Conservation (phyloP, 2,329 filamentous ascomycete genomes). For the Scopulariopsis brevicaulis region DNA sequence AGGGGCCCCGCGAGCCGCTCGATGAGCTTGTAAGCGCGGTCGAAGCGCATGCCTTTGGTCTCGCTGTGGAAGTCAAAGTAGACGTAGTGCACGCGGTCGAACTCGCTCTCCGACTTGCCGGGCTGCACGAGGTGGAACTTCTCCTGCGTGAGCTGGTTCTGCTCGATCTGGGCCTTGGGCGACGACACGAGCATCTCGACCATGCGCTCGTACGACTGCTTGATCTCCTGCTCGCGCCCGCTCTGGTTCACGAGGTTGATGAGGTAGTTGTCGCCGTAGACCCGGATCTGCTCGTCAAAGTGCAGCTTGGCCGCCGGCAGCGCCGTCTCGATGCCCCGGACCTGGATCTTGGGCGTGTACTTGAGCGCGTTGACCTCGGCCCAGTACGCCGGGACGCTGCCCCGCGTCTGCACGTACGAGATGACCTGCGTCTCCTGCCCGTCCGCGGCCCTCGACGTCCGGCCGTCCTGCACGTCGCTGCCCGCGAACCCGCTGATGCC, state of each 20-base stretch:
- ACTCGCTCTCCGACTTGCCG: slow-evolving; percentile 56
- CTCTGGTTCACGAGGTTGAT: slow-evolving; percentile 97
- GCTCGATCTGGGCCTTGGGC: slow-evolving; percentile 53
- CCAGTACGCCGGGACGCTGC: slow-evolving; percentile 94
- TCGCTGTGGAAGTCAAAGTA: slow-evolving; percentile 99
- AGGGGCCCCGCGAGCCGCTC: slow-evolving; percentile 71
- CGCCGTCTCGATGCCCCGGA: slow-evolving; percentile 74
- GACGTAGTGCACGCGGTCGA: slow-evolving; percentile 84
- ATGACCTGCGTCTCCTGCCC: slow-evolving; percentile 77
- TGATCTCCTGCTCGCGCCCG: slow-evolving; percentile 79
- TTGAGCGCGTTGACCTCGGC: slow-evolving; percentile 87
- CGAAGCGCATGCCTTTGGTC: slow-evolving; percentile 89
- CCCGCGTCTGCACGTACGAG: slow-evolving; percentile 91
- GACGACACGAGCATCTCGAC: slow-evolving; percentile 63
- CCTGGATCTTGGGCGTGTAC: slow-evolving; percentile 83
- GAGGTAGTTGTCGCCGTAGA: slow-evolving; percentile 95
- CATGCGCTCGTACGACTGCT: slow-evolving; percentile 88
- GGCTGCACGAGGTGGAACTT: slow-evolving; percentile 53
- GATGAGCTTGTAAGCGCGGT: slow-evolving; percentile 78
- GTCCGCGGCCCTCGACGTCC: slow-evolving; percentile 35
- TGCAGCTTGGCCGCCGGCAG: slow-evolving; percentile 71
- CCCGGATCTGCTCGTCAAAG: slow-evolving; percentile 82
- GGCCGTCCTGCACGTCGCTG: slow-evolving; percentile 61
- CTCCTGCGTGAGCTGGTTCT: slow-evolving; percentile 58
- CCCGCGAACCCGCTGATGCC: slow-evolving; percentile 73